Evolutionary conservation across 495 filamentous ascomycete species (phyloP).

Genomic region (Xylaria longipes): DNA sequence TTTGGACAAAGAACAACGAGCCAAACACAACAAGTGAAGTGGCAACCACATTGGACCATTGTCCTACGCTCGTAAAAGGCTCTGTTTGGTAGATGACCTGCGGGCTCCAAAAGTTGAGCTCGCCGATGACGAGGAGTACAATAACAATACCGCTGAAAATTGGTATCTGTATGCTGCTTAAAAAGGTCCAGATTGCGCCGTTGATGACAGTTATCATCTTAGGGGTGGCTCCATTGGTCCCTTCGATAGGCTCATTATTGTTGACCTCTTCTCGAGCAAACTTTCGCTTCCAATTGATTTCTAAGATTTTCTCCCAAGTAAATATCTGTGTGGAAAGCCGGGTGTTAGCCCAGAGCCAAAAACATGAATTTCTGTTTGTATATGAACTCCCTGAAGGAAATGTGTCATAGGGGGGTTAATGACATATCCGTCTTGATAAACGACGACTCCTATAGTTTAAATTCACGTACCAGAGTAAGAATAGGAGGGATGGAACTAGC

Average conservation of each 20-base stretch:
- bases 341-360: not conserved
- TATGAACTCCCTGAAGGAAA: not conserved
- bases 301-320: conserved; percentile 65
- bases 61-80: conserved; percentile 57
- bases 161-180: conserved; percentile 59
- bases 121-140: conserved; percentile 61
- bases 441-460: not conserved
- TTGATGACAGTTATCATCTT: conserved; percentile 57
- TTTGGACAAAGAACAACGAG: conserved; percentile 58
- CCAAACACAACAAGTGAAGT: conserved; percentile 60
- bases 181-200: conserved; percentile 46
- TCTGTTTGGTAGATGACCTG: conserved; percentile 61
- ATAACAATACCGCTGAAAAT: conserved; percentile 60
- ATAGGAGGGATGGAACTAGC: conserved; percentile 66
- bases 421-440: not conserved
- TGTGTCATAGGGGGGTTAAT: not conserved
- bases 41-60: conserved; percentile 65
- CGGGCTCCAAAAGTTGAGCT: conserved; percentile 63
- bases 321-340: conserved; percentile 38
- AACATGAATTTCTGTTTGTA: not conserved
- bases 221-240: conserved; percentile 61
- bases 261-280: conserved; percentile 45
- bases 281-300: conserved; percentile 58
- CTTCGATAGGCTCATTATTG: conserved; percentile 47
- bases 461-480: conserved; percentile 48